Conservation (phyloP, 1,139 yeast species). For the Protomyces pachydermus region DNA sequence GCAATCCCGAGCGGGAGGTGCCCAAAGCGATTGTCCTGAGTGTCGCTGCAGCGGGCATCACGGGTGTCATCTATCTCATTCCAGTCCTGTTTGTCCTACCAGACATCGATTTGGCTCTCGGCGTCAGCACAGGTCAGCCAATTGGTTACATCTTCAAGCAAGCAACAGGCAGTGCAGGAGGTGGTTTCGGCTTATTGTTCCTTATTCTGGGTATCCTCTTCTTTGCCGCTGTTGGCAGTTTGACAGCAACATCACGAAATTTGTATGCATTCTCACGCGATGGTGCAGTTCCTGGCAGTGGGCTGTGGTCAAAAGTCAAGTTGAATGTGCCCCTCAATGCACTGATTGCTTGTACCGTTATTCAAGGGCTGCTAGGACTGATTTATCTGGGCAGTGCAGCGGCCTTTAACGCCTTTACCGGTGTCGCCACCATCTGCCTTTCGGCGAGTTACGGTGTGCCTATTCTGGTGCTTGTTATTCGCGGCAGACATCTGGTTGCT, state of each 20-base stretch:
- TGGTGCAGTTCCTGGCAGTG: constrained; percentile 70
- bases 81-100: constrained; percentile 71
- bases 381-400: constrained; percentile 54
- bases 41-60: constrained; percentile 57
- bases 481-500: constrained; percentile 45
- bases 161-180: constrained; percentile 52
- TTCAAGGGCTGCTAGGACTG: constrained; percentile 43
- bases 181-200: constrained; percentile 62
- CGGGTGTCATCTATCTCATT: constrained; percentile 66
- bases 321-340: constrained; percentile 25
- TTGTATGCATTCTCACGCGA: constrained; percentile 86
- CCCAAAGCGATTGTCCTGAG: constrained; percentile 73
- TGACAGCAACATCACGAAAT: constrained; percentile 80
- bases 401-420: constrained; percentile 58
- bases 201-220: constrained; percentile 59
- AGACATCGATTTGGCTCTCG: constrained; percentile 59
- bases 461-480: constrained; percentile 56
- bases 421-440: constrained; percentile 58
- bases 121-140: constrained; percentile 51
- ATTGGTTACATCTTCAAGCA: constrained; percentile 63
- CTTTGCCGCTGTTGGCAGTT: constrained; percentile 63
- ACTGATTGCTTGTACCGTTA: constrained; percentile 10
- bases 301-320: constrained; percentile 30
- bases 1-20: constrained; percentile 52
- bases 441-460: constrained; percentile 77